A percentile compares a stretch with the other conserved stretches of the same genome.
Conservation (phyloP, 352 stramenopile genomes). For the Phytophthora agathidicida region DNA sequence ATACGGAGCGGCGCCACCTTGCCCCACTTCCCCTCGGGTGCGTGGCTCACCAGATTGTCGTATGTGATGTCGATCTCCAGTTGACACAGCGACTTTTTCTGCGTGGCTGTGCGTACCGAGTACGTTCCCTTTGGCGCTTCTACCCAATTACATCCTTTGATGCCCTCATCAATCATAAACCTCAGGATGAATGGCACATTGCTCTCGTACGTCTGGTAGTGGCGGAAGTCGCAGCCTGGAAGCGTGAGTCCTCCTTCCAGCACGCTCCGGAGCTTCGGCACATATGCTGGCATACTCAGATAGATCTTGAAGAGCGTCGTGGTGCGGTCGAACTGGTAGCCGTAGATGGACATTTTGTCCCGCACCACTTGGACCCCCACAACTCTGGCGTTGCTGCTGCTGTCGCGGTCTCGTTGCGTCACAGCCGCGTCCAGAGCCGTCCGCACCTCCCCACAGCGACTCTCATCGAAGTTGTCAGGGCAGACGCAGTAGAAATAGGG, state of each 20-base stretch:
- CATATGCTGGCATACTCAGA: constrained; percentile 94
- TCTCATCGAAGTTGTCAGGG: constrained; percentile 70
- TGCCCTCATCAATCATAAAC: constrained; percentile 99
- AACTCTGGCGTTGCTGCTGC: constrained; percentile 49
- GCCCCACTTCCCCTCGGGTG: constrained; percentile 94
- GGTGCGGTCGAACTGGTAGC: constrained; percentile 81
- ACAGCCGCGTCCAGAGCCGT: constrained; percentile 64
- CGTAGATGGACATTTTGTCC: constrained; percentile 88
- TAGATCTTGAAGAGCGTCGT: constrained; percentile 92
- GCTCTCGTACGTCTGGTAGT: constrained; percentile 96
- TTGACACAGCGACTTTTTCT: constrained; percentile 93
- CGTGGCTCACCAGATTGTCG: constrained; percentile 95
- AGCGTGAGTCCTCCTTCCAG: constrained; percentile 88
- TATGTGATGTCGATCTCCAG: constrained; percentile 99
- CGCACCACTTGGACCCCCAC: constrained; percentile 77
- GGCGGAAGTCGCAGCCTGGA: constrained; percentile 67
- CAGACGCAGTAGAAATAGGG: constrained; percentile 97
- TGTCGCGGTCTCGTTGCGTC: constrained; percentile 58
- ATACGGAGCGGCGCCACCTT: constrained; percentile 98
- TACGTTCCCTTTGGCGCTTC: constrained; percentile 94
- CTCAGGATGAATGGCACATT: constrained; percentile 99
- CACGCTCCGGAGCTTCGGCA: constrained; percentile 92
- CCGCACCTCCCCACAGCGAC: constrained; percentile 73
- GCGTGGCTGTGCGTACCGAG: constrained; percentile 59
- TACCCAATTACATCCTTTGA: constrained; percentile 98